Evolutionary conservation across 1,284 basidiomycete genomes (phyloP).

Genomic region (Sporisorium reilianum): DNA sequence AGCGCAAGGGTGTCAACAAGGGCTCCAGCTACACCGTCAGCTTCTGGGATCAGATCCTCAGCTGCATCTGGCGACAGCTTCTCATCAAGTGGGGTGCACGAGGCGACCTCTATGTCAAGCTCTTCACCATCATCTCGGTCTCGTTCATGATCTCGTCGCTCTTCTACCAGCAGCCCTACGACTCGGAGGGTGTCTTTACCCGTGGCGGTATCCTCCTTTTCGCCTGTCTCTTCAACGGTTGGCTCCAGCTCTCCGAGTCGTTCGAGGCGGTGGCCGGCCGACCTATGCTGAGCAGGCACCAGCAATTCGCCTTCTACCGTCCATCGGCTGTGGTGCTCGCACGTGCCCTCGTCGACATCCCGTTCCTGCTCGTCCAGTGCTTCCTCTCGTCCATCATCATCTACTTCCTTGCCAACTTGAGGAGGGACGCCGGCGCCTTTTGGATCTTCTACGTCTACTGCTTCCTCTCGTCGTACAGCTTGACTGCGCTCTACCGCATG

Average conservation of each 20-base stretch:
- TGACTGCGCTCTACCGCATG: slow-evolving; percentile 52
- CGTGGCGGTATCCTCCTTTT: slow-evolving; percentile 71
- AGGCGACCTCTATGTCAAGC: slow-evolving; percentile 52
- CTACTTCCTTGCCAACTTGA: slow-evolving; percentile 63
- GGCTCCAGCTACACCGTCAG: slow-evolving; percentile 55
- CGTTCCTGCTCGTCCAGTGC: slow-evolving; percentile 69
- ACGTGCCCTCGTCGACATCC: slow-evolving; percentile 67
- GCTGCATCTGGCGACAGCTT: slow-evolving; percentile 55
- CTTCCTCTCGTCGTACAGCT: slow-evolving; percentile 52
- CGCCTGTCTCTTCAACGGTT: slow-evolving; percentile 69
- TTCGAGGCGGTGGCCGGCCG: slow-evolving; percentile 73
- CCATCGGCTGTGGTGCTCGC: slow-evolving; percentile 62
- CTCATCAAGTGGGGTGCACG: slow-evolving; percentile 58
- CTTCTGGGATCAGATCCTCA: slow-evolving; percentile 53
- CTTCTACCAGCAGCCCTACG: slow-evolving; percentile 56
- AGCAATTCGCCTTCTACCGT: slow-evolving; percentile 63
- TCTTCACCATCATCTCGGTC: slow-evolving; percentile 61
- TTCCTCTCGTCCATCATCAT: slow-evolving; percentile 70
- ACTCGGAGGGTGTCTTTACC: slow-evolving; percentile 57
- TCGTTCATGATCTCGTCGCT: slow-evolving; percentile 54
- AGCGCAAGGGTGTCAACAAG: slow-evolving; percentile 58
- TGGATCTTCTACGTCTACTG: slow-evolving; percentile 74
- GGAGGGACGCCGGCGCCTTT: slow-evolving; percentile 59
- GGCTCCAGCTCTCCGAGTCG: slow-evolving; percentile 69
- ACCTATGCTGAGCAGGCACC: slow-evolving; percentile 53